Percentiles rank a stretch among this genome's conserved stretches.
Conservation (phyloP, 352 stramenopile species). For the Phytophthora macrochlamydospora region DNA sequence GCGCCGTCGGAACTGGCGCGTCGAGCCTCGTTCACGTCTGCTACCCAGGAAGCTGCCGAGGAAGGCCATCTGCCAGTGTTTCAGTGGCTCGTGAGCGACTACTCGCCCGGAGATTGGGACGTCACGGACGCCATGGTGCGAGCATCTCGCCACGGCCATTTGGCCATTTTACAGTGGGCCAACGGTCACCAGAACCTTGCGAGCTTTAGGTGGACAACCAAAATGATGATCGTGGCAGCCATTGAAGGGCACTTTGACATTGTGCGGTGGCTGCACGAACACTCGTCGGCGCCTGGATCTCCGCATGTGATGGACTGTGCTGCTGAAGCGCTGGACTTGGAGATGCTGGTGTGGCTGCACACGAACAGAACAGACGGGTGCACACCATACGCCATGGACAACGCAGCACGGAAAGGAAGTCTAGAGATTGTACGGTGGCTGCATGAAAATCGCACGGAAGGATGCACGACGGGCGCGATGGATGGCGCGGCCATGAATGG, state of each 20-base stretch:
- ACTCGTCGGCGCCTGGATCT: conserved; percentile 33
- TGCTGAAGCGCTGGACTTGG: conserved; percentile 32
- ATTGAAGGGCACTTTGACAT: conserved; percentile 50
- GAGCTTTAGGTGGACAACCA: conserved; percentile 34
- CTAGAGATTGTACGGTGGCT: conserved; percentile 43
- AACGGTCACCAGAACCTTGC: conserved; percentile 13
- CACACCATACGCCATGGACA: conserved; percentile 44
- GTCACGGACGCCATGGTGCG: conserved; percentile 35
- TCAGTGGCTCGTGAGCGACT: conserved; percentile 34
- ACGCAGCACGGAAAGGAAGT: conserved; percentile 32
- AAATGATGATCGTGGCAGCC: conserved; percentile 45
- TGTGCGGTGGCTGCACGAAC: conserved; percentile 36
- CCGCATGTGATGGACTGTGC: conserved; percentile 46
- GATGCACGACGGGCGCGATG: conserved; percentile 45
- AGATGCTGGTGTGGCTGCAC: conserved; percentile 47
- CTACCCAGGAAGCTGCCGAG: conserved; percentile 19
- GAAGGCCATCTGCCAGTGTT: conserved; percentile 26
- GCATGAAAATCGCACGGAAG: conserved; percentile 32
- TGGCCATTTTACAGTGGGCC: conserved; percentile 29
- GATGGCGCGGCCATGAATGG: conserved; percentile 37
- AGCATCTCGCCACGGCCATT: conserved; percentile 29
- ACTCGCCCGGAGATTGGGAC: conserved; percentile 17
- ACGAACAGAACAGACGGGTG: conserved; percentile 38
- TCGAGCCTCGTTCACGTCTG: conserved; percentile 21
- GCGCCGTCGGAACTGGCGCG: conserved; percentile 19